Conservation (phyloP, 2,329 filamentous ascomycete genomes). For the Cladosporium colombiae region DNA sequence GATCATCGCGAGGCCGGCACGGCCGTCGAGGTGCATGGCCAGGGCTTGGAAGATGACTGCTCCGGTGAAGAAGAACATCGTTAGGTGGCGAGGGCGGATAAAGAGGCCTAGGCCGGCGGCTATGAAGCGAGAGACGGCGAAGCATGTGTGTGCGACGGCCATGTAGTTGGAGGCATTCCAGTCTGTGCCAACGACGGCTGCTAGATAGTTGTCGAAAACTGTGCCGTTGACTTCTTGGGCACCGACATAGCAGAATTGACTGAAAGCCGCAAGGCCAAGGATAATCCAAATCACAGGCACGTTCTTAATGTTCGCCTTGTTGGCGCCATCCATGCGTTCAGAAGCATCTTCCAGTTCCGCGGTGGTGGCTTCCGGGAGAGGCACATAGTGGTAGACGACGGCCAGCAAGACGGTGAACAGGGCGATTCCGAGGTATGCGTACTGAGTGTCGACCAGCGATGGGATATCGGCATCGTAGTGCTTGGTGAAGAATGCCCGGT, state of each 20-base stretch:
- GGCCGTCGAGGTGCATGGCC: slow-evolving; percentile 51
- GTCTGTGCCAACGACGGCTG: slow-evolving; percentile 38
- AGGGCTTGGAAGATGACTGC: slow-evolving; percentile 55
- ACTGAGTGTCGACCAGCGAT: slow-evolving; percentile 62
- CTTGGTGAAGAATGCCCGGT: slow-evolving; percentile 57
- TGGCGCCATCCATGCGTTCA: slow-evolving; percentile 52
- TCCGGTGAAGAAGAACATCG: slow-evolving; percentile 55
- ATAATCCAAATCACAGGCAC: slow-evolving; percentile 58
- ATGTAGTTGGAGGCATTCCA: slow-evolving; percentile 45
- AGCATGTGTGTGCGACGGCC: slow-evolving; percentile 59
- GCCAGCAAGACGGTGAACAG: slow-evolving; percentile 62
- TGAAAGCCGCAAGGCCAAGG: slow-evolving; percentile 55
- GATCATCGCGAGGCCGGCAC: slow-evolving; percentile 48
- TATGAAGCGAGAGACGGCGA: slow-evolving; percentile 60
- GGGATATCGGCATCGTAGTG: slow-evolving; percentile 45
- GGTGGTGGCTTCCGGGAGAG: slow-evolving; percentile 63
- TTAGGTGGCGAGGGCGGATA: slow-evolving; percentile 60
- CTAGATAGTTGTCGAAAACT: slow-evolving; percentile 49
- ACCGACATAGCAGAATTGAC: slow-evolving; percentile 62
- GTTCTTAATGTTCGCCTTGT: slow-evolving; percentile 47
- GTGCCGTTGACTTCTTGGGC: slow-evolving; percentile 59
- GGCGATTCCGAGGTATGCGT: slow-evolving; percentile 65
- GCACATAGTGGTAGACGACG: slow-evolving; percentile 61
- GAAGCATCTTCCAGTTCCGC: slow-evolving; percentile 59
- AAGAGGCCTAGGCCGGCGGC: slow-evolving; percentile 55